phyloP scores from a whole-genome alignment of 2,329 filamentous ascomycete genomes.

The Calonectria henricotiae region DNA sequence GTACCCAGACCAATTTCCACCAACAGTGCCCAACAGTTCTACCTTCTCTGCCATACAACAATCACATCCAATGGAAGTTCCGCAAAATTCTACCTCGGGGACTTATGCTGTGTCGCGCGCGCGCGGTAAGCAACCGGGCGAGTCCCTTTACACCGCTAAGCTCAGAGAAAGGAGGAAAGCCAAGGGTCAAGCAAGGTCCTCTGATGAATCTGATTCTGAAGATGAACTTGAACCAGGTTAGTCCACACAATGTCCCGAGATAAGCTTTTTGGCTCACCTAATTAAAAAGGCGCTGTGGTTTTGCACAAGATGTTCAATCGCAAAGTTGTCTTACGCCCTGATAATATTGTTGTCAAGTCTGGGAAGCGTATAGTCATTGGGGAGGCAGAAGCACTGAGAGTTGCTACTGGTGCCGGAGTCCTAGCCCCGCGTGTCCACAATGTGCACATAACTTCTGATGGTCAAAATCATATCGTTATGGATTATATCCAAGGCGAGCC shows the following conservation, averaged over 20 bases:
- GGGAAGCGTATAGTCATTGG: conserved; percentile 47
- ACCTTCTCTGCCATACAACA: not conserved
- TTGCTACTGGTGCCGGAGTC: conserved; percentile 43
- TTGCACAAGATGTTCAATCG: conserved; percentile 46
- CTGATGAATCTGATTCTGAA: conserved; percentile 41
- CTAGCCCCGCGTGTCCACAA: conserved; percentile 48
- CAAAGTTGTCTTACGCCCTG: conserved; percentile 47
- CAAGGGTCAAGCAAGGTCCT: conserved; percentile 44
- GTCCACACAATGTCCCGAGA: conserved; percentile 13
- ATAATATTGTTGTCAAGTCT: conserved; percentile 51
- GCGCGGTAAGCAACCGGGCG: conserved; percentile 40
- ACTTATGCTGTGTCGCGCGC: conserved; percentile 41
- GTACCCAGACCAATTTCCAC: not conserved
- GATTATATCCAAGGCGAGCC: conserved; percentile 49
- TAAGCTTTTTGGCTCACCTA: conserved; percentile 10
- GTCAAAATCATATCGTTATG: conserved; percentile 48
- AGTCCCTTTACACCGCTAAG: conserved; percentile 38
- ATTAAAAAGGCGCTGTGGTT: conserved; percentile 43
- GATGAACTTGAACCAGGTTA: conserved; percentile 48
- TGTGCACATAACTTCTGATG: conserved; percentile 40
- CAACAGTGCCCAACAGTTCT: not conserved
- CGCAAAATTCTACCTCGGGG: conserved; percentile 23
- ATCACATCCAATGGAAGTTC: not conserved
- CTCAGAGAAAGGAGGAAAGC: conserved; percentile 42
- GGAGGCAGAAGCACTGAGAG: conserved; percentile 52